Conservation (phyloP, 805 yeast genomes). For the Wickerhamomyces mucosus region DNA sequence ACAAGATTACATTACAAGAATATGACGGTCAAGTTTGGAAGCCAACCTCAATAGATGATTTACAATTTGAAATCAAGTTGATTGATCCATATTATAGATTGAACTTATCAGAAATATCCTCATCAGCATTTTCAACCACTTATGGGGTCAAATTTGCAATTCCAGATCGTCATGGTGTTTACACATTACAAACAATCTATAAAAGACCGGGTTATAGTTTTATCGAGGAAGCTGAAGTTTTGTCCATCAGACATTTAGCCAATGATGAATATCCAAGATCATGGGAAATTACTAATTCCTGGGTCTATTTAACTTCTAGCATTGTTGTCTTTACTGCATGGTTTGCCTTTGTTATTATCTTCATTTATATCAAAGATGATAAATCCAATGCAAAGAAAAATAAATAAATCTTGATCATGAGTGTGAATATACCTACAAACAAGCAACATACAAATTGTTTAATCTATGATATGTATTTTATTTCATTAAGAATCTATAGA, state of each 20-base stretch:
- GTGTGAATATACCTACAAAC: too few relatives aligned
- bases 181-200: slow-evolving; percentile 74
- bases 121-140: slow-evolving; percentile 27
- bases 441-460: too few relatives aligned
- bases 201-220: slow-evolving; percentile 66
- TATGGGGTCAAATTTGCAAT: slow-evolving; percentile 50
- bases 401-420: too few relatives aligned
- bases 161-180: slow-evolving; percentile 97
- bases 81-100: slow-evolving; percentile 92
- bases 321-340: slow-evolving; percentile 63
- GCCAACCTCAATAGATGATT: slow-evolving; percentile 52
- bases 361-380: slow-evolving; percentile 23
- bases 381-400: slow-evolving; percentile 12
- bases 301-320: slow-evolving; percentile 80
- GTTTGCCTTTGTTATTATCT: slow-evolving; percentile 66
- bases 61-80: slow-evolving; percentile 82
- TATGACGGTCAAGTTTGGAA: slow-evolving; percentile 56
- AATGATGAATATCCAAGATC: slow-evolving; percentile 91
- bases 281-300: slow-evolving; percentile 86
- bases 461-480: too few relatives aligned
- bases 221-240: slow-evolving; percentile 54
- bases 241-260: slow-evolving; percentile 87
- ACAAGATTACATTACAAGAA: slow-evolving; percentile 36
- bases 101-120: slow-evolving; percentile 36
- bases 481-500: too few relatives aligned